These are phyloP conservation scores for Coffea eugenioides DNA, from an alignment of 257 asterid species.

Conservation along the genomic window DNA sequence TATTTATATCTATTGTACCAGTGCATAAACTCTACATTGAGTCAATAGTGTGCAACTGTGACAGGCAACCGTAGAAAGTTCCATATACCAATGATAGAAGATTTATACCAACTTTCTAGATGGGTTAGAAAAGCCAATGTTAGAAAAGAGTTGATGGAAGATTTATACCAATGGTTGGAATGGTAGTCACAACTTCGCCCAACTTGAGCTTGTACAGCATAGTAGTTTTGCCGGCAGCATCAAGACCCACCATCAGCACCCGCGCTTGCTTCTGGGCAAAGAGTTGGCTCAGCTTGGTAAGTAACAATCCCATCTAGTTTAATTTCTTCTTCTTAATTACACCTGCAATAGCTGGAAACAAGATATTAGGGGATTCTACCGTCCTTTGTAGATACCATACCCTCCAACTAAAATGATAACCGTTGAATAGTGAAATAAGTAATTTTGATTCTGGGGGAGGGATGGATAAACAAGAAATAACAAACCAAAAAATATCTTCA, in stretches of 20 bases:
- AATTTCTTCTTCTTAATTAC: slow-evolving; percentile 5
- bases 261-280: slow-evolving; percentile 82
- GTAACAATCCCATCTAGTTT: slow-evolving; percentile 65
- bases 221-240: slow-evolving; percentile 85
- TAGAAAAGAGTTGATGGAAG: slow-evolving; percentile 8
- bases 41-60: too few species aligned
- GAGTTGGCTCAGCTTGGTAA: slow-evolving; percentile 69
- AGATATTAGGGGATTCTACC: neutral
- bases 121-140: neutral
- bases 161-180: slow-evolving; percentile 65
- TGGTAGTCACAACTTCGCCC: slow-evolving; percentile 77
- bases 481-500: too few species aligned
- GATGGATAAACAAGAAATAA: too few species aligned
- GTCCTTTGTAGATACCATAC: too few species aligned
- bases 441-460: too few species aligned
- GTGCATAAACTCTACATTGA: too few species aligned
- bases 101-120: too few species aligned
- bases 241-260: slow-evolving; percentile 82
- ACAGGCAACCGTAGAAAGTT: too few species aligned
- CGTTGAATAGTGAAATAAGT: too few species aligned
- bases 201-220: slow-evolving; percentile 78
- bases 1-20: too few species aligned
- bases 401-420: neutral
- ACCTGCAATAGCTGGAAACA: slow-evolving; percentile 27
- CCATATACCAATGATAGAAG: neutral